A percentile compares a stretch with the other conserved stretches of the same genome.
These are phyloP conservation scores for Pluteus cervinus DNA, from an alignment of 768 basidiomycete species.

Conservation along the genomic window DNA sequence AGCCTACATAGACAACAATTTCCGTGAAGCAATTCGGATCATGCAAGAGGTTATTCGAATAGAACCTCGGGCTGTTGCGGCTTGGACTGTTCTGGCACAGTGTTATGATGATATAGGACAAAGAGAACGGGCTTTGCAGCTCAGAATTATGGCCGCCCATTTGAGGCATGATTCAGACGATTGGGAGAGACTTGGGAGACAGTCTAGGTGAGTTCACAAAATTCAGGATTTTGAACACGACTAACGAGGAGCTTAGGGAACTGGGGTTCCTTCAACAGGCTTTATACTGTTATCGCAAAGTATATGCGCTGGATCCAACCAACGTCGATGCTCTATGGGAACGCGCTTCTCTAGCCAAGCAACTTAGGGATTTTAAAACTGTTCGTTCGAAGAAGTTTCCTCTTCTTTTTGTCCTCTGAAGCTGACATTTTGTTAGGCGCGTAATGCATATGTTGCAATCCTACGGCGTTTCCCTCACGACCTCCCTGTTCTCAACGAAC, in stretches of 20 bases:
- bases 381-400: conserved; percentile 45
- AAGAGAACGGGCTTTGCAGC: conserved; percentile 65
- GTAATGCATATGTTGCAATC: conserved; percentile 60
- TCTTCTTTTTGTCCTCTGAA: neutral
- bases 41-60: conserved; percentile 93
- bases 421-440: conserved; percentile 33
- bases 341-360: conserved; percentile 73
- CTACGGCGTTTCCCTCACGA: conserved; percentile 77
- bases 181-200: conserved; percentile 76
- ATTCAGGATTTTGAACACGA: no score
- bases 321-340: conserved; percentile 91
- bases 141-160: conserved; percentile 89
- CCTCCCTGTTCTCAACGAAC: conserved; percentile 69
- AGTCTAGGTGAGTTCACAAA: conserved; percentile 62
- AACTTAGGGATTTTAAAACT: conserved; percentile 62
- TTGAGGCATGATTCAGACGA: conserved; percentile 77
- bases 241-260: conserved; percentile 50
- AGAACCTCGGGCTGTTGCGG: conserved; percentile 76
- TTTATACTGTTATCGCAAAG: conserved; percentile 86
- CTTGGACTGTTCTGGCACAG: conserved; percentile 86
- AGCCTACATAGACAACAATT: conserved; percentile 70
- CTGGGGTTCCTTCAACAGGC: conserved; percentile 79
- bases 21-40: conserved; percentile 62
- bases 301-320: conserved; percentile 67
- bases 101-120: conserved; percentile 75